These are phyloP conservation scores for Fusarium phyllophilum DNA, from an alignment of 2,329 filamentous ascomycete genomes.

Conservation along the genomic window DNA sequence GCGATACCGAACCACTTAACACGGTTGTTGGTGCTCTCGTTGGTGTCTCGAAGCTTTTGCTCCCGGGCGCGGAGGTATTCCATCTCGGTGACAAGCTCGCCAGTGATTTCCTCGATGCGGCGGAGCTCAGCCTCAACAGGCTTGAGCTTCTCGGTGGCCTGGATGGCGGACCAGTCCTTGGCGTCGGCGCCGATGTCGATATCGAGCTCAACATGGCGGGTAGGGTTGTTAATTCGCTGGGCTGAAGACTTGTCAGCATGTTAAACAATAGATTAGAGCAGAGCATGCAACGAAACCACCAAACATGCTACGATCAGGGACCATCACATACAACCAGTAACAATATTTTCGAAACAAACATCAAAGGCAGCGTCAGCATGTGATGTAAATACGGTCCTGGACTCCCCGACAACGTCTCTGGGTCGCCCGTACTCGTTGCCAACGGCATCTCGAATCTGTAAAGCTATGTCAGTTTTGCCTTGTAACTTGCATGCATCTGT, in stretches of 20 bases:
- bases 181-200: conserved; percentile 97
- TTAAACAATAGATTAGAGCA: not conserved
- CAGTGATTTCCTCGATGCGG: conserved; percentile 89
- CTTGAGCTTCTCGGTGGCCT: conserved; percentile 97
- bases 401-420: conserved; percentile 91
- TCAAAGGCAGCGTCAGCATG: conserved; percentile 93
- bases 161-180: conserved; percentile 97
- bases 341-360: conserved; percentile 92
- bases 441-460: conserved; percentile 90
- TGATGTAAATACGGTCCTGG: conserved; percentile 92
- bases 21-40: conserved; percentile 98
- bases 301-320: not conserved
- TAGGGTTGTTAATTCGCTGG: conserved; percentile 53
- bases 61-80: conserved; percentile 91
- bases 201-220: conserved; percentile 86
- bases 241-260: conserved; percentile 32
- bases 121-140: conserved; percentile 94
- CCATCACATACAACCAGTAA: conserved; percentile 71
- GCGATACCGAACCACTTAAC: conserved; percentile 98
- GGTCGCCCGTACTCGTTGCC: conserved; percentile 96
- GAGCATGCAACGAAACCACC: conserved; percentile 15
- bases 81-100: conserved; percentile 93
- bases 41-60: conserved; percentile 96
- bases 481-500: not conserved
- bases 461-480: conserved; percentile 12